These are phyloP conservation scores for Allantophomopsis lycopodina DNA, from an alignment of 2,329 filamentous ascomycete genomes.

Conservation along the genomic window DNA sequence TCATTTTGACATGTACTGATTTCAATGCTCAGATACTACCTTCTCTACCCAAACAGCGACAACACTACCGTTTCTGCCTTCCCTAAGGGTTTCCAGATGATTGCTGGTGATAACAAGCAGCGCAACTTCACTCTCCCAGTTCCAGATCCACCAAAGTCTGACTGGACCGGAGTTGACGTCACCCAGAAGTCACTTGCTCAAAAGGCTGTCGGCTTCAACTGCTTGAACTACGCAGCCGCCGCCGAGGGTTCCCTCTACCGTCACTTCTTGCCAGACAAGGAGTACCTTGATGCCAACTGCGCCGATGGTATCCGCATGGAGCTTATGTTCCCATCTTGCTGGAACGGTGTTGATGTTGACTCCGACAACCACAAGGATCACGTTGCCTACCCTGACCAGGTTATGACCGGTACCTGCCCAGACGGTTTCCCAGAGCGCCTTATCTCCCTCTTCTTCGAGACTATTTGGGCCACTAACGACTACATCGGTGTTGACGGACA, in stretches of 20 bases:
- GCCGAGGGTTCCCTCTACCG: slow-evolving; percentile 68
- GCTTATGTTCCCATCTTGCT: slow-evolving; percentile 81
- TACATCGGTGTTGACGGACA: slow-evolving; percentile 49
- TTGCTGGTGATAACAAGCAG: slow-evolving; percentile 57
- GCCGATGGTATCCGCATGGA: slow-evolving; percentile 70
- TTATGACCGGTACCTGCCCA: slow-evolving; percentile 68
- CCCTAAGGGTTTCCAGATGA: slow-evolving; percentile 66
- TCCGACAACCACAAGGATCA: slow-evolving; percentile 43
- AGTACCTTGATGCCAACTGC: slow-evolving; percentile 69
- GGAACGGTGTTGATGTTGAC: slow-evolving; percentile 57
- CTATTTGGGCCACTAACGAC: slow-evolving; percentile 62
- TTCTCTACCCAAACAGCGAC: slow-evolving; percentile 48
- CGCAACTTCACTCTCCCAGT: slow-evolving; percentile 59
- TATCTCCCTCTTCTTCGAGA: slow-evolving; percentile 71
- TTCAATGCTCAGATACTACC: slow-evolving; percentile 55
- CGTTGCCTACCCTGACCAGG: slow-evolving; percentile 64
- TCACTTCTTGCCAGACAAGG: slow-evolving; percentile 70
- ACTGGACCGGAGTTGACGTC: slow-evolving; percentile 49
- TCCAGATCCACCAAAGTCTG: slow-evolving; percentile 52
- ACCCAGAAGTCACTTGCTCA: slow-evolving; percentile 56
- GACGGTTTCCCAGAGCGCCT: slow-evolving; percentile 52
- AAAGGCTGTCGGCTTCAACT: slow-evolving; percentile 89
- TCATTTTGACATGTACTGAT: slow-evolving; percentile 7
- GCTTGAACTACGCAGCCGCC: slow-evolving; percentile 59
- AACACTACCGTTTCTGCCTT: slow-evolving; percentile 54